Evolutionary conservation across 176 grass and related monocot genomes (phyloP), one percentile per base, ranked within the genome.

Genomic region (Musa troglodytarum): DNA sequence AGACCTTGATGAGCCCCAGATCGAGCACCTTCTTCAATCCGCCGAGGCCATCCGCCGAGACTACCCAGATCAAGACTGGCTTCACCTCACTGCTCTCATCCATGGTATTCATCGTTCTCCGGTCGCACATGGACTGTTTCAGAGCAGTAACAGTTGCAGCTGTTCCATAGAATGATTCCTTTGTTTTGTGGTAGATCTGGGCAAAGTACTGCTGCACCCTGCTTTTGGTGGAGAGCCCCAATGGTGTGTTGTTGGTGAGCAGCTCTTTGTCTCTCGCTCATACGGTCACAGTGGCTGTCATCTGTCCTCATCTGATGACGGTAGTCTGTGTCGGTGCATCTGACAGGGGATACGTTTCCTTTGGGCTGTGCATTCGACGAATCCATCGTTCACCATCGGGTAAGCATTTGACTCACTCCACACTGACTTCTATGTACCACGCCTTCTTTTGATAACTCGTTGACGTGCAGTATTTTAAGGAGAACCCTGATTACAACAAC

Each of bases 231-330:
- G 78, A 24, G 49, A 72, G 65, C 83, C 83, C 1, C 83, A 85
- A 50, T 85, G 83, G 83, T 80, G 77, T 72, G 83, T 85, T 63
- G 83, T 85, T 71, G 83, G 83, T 85, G 8, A 72, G 78, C 34
- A 0, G 34, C 34, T 43, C 34, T 43, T 6, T 5, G 4, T 43
- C 34, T 43, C 34, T 43, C 34, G 3, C 3, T 5, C 34, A 43
- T 5, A 43, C 4, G 34, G 0, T 43, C 34, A 43, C 4, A 5
- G 34, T 43, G 6, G 34, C 34, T 43, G 34, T 43, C 34, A 43
- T 43, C 34, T 43, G 29, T 34, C 29, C 3, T 34, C 29, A 34
- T 34, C 3, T 34, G 34, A 0, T 43, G 34, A 43, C 34, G 34
- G 34, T 43, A 43, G 34, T 43, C 4, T 43, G 34, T 43, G 34